Percentiles rank a stretch among this genome's conserved stretches.
Evolutionary conservation across 805 yeast genomes (phyloP).

Genomic region (Schwanniomyces yamadae): DNA sequence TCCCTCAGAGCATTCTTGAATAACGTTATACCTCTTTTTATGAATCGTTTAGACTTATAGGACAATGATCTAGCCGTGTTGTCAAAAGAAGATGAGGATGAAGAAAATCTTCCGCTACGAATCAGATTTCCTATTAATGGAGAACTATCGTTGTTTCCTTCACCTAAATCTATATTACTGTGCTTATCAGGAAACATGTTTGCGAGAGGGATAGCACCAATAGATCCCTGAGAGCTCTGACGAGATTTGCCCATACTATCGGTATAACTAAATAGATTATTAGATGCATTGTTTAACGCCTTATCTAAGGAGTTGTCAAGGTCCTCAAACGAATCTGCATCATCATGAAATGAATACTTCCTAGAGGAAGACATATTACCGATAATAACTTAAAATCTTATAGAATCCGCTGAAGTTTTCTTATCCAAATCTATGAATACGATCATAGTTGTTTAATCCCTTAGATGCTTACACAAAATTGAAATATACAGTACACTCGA

Average conservation of each 20-base stretch:
- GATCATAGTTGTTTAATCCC: no score
- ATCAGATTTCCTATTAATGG: conserved; percentile 27
- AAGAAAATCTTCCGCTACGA: conserved; percentile 18
- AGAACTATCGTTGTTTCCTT: conserved; percentile 23
- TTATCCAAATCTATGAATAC: no score
- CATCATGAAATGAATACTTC: conserved; percentile 7
- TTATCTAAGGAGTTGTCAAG: conserved; percentile 66
- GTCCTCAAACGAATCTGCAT: conserved; percentile 49
- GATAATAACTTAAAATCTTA: no score
- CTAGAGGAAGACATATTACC: conserved; percentile 9
- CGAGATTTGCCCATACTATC: conserved; percentile 22
- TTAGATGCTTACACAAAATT: no score
- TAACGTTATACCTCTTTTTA: conserved; percentile 14
- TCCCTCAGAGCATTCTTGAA: conserved; percentile 26
- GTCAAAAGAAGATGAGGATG: conserved; percentile 19
- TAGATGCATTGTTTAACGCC: conserved; percentile 55
- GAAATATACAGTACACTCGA: no score
- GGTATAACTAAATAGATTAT: conserved; percentile 34
- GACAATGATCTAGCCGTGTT: conserved; percentile 11
- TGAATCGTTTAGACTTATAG: conserved; percentile 8
- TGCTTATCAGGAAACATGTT: conserved; percentile 14
- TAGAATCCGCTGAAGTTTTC: no score
- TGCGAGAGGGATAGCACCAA: conserved; percentile 30
- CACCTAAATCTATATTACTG: conserved; percentile 25
- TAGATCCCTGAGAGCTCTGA: conserved; percentile 26